A percentile compares a stretch with the other conserved stretches of the same genome.
Conservation (phyloP, 2,329 filamentous ascomycete genomes). For the Graphilbum ipis-grandicollis region DNA sequence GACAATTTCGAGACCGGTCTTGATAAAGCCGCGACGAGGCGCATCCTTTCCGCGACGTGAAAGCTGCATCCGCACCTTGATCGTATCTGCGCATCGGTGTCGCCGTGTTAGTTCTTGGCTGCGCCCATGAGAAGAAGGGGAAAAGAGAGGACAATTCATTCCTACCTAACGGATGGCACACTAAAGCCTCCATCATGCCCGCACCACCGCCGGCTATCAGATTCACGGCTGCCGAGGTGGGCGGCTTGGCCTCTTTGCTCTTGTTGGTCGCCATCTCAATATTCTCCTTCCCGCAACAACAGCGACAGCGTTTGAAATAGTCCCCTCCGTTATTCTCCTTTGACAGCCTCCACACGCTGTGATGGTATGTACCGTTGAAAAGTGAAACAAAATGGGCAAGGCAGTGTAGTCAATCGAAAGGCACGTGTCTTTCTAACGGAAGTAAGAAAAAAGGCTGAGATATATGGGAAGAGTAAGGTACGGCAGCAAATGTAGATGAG, state of each 20-base stretch:
- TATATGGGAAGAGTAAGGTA: no score
- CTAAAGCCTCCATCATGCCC: slow-evolving; percentile 98
- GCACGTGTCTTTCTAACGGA: no score
- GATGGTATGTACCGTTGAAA: no score
- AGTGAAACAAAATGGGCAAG: no score
- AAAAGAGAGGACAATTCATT: not conserved
- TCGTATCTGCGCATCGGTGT: no score
- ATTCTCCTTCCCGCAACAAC: not conserved
- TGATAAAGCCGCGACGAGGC: slow-evolving; percentile 74
- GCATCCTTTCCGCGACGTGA: slow-evolving; percentile 72
- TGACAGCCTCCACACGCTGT: no score
- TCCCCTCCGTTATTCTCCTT: no score
- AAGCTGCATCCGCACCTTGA: slow-evolving; percentile 99
- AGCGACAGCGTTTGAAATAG: no score
- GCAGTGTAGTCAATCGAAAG: no score
- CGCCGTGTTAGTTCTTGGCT: no score
- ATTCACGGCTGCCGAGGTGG: slow-evolving; percentile 69
- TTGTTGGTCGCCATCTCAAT: slow-evolving; percentile 20
- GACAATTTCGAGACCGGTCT: slow-evolving; percentile 74
- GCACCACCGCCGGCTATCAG: slow-evolving; percentile 95
- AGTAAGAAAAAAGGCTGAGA: no score
- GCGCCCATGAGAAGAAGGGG: slow-evolving; percentile 3
- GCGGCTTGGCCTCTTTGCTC: slow-evolving; percentile 45
- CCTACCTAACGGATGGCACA: slow-evolving; percentile 80
- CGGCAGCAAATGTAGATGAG: no score